phyloP scores from a whole-genome alignment of 2,329 filamentous ascomycete species.

The Cadophora luteo-olivacea region DNA sequence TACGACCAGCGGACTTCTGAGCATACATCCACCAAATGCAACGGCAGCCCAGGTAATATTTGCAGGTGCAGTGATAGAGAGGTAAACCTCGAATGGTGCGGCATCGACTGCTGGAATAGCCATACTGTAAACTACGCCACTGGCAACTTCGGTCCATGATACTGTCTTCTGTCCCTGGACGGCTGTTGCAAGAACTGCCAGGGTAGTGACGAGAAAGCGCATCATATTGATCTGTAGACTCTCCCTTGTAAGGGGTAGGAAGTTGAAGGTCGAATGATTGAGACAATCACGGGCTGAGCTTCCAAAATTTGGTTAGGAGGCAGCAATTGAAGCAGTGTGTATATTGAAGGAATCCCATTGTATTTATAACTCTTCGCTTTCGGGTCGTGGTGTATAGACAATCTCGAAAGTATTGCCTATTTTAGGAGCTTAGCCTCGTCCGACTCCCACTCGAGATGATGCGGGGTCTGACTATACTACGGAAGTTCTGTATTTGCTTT shows the following conservation, averaged over 20 bases:
- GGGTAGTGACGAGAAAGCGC: conserved; percentile 13
- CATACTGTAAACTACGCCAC: conserved; percentile 20
- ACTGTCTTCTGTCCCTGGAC: conserved; percentile 12
- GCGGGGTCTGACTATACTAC: conserved; percentile 1
- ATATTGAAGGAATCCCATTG: background rate
- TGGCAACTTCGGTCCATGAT: conserved; percentile 20
- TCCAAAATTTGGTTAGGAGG: background rate
- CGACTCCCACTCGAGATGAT: background rate
- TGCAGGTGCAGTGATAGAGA: conserved; percentile 19
- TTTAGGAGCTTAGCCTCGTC: conserved; percentile 3
- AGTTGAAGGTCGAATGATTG: background rate
- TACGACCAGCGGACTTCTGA: conserved; percentile 25
- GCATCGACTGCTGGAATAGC: conserved; percentile 22
- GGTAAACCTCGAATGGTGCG: conserved; percentile 26
- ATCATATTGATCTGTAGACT: conserved; percentile 4
- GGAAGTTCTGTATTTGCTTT: background rate
- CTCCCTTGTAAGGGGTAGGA: background rate
- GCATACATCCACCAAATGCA: conserved; percentile 28
- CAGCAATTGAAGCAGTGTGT: too few relatives aligned
- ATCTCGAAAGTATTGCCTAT: conserved; percentile 7
- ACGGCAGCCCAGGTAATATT: conserved; percentile 25
- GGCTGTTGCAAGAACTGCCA: conserved; percentile 21
- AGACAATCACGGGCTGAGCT: background rate
- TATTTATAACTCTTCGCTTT: background rate
- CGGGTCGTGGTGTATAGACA: background rate